Percentiles rank a stretch among this genome's conserved stretches.
phyloP scores from a whole-genome alignment of 352 stramenopile species.

The Peronospora destructor region DNA sequence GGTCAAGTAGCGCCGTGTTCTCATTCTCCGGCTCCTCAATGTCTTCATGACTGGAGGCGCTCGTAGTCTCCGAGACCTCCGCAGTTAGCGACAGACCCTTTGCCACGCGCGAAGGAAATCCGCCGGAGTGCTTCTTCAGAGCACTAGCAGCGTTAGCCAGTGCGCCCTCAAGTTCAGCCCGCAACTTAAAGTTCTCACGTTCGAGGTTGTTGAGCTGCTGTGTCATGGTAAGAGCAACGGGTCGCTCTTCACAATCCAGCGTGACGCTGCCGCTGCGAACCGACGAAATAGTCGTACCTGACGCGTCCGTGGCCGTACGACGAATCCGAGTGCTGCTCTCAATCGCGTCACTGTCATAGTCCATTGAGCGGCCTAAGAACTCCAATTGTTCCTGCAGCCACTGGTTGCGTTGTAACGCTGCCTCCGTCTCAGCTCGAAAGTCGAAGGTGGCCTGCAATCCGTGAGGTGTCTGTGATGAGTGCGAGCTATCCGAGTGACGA shows the following conservation, averaged over 20 bases:
- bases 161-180: conserved; percentile 42
- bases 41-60: conserved; percentile 40
- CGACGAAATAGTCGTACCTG: conserved; percentile 32
- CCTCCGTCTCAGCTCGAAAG: conserved; percentile 44
- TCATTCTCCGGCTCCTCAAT: conserved; percentile 41
- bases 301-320: conserved; percentile 43
- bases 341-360: conserved; percentile 30
- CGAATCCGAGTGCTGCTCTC: conserved; percentile 12
- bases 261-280: conserved; percentile 21
- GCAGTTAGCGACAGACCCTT: conserved; percentile 25
- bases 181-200: conserved; percentile 64
- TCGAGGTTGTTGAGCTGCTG: conserved; percentile 70
- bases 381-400: conserved; percentile 56
- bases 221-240: conserved; percentile 51
- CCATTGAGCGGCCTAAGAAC: conserved; percentile 48
- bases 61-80: conserved; percentile 43
- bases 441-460: conserved; percentile 32
- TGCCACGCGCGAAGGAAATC: conserved; percentile 22
- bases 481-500: conserved; percentile 19
- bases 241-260: conserved; percentile 24
- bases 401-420: conserved; percentile 57
- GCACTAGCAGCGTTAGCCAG: conserved; percentile 27
- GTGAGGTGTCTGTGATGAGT: conserved; percentile 2
- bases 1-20: conserved; percentile 22
- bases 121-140: conserved; percentile 33